Evolutionary conservation across 2,329 filamentous ascomycete genomes (phyloP).

Genomic region (Colletotrichum sp.): DNA sequence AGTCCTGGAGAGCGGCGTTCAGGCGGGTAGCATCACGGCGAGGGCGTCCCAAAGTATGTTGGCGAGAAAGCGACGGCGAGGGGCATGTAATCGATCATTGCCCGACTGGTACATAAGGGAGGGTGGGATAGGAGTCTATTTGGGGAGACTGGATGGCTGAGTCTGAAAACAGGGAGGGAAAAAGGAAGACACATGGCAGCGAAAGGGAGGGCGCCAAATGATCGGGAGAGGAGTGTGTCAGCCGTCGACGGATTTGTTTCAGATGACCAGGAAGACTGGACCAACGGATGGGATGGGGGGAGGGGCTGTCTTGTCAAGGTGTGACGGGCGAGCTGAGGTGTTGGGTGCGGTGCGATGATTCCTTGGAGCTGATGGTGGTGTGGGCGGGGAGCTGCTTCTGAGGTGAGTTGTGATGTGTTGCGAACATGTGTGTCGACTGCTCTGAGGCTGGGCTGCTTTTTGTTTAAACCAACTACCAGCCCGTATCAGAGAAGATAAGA

Average conservation of each 20-base stretch:
- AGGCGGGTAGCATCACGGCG: not conserved
- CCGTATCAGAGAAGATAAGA: not conserved
- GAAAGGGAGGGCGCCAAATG: not conserved
- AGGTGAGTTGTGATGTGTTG: not conserved
- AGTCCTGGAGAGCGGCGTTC: not conserved
- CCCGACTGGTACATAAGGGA: not conserved
- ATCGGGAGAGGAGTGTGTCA: conserved; percentile 13
- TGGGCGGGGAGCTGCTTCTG: not conserved
- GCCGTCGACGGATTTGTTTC: conserved; percentile 18
- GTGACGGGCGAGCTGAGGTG: not conserved
- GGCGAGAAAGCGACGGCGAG: not conserved
- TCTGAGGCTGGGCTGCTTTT: not conserved
- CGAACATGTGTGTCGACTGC: not conserved
- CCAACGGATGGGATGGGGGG: not conserved
- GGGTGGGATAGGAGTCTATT: not conserved
- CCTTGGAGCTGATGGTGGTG: not conserved
- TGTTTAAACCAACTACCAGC: not conserved
- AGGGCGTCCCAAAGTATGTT: not conserved
- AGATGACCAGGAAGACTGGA: conserved; percentile 17
- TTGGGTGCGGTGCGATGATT: not conserved
- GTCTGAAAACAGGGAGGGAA: not conserved
- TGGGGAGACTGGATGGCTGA: not conserved
- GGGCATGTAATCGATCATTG: not conserved
- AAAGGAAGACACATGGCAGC: not conserved
- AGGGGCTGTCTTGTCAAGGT: not conserved